Base-by-base conservation (phyloP, 2,329 filamentous ascomycete genomes). In the Neopestalotiopsis sp. region DNA sequence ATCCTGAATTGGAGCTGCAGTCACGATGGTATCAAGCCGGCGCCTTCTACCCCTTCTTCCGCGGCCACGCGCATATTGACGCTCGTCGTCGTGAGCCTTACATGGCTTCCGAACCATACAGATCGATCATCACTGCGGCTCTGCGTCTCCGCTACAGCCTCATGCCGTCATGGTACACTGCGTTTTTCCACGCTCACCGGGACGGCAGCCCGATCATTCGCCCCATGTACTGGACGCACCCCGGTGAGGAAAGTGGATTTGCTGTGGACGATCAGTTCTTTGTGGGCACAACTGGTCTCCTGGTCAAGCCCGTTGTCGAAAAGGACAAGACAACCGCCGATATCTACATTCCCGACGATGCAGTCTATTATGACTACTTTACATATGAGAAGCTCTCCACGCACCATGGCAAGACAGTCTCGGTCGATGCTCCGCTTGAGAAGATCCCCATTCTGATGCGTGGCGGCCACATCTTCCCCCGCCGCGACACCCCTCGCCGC, bases 11-110 rank as follows among this genome's bases (percentile, higher is more conserved):
- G 77, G 95, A 99, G 70, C 88, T 99, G 28, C 87, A 97, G 74
- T 93, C 93, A 12, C 91, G 96, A 53, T 99, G 96, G 96, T 99
- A 97, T 82, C 96, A 99, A 81, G 90, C 95, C 42, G 96, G 96
- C 71, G 93, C 94, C 68, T 99, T 97, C 86, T 98, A 98, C 80
- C 96, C 96, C 7, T 99, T 98, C 85, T 97, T 98, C 92, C 93
- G 96, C 71, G 96, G 90, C 1, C 96, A 99, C 79, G 96, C 96
- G 6, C 96, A 99, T 80, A 98, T 98, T 70, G 96, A 99, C 77
- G 93, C 96, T 53, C 94, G 96, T 61, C 92, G 96, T 32, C 92
- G 96, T 66, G 96, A 99, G 82, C 96, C 96, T 3, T 99, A 98
- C 78, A 85, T 98, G 69, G 86, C 91, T 12, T 92, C 93, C 12